phyloP scores from a whole-genome alignment of 495 filamentous ascomycete genomes.

The Tetracladium setigerum region DNA sequence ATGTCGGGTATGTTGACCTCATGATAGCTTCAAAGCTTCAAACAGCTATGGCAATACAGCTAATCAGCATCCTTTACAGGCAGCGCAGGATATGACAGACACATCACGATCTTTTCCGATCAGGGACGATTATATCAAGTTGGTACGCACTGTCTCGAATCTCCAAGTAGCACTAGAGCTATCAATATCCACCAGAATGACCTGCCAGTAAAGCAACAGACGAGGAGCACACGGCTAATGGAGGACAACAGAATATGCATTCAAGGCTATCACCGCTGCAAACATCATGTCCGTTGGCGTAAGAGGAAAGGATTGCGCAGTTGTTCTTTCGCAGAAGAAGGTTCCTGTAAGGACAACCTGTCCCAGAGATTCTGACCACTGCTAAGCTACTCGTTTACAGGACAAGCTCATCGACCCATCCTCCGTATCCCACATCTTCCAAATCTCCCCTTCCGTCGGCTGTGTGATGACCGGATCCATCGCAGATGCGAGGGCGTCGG shows the following conservation, averaged over 20 bases:
- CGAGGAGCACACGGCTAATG: not conserved
- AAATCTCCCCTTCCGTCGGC: conserved; percentile 89
- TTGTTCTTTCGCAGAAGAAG: conserved; percentile 98
- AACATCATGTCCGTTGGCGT: conserved; percentile 98
- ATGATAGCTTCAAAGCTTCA: conserved; percentile 4
- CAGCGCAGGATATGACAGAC: conserved; percentile 93
- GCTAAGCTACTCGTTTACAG: conserved; percentile 37
- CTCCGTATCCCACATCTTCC: conserved; percentile 96
- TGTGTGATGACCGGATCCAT: conserved; percentile 99
- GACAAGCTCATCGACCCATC: conserved; percentile 98
- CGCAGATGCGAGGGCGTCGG: conserved; percentile 88
- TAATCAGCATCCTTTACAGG: conserved; percentile 41
- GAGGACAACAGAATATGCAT: conserved; percentile 80
- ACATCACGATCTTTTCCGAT: conserved; percentile 99
- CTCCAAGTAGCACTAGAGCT: conserved; percentile 1
- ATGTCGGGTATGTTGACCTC: conserved; percentile 29
- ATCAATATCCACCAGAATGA: conserved; percentile 1
- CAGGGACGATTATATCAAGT: conserved; percentile 98
- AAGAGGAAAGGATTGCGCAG: conserved; percentile 91
- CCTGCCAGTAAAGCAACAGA: not conserved
- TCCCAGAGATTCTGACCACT: conserved; percentile 22
- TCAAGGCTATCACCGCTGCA: conserved; percentile 98
- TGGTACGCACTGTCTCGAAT: conserved; percentile 48
- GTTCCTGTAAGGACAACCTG: conserved; percentile 68
- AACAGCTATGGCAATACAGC: conserved; percentile 4